Base-by-base conservation (phyloP, 2,329 filamentous ascomycete genomes). In the Diaporthe aspalathi region DNA sequence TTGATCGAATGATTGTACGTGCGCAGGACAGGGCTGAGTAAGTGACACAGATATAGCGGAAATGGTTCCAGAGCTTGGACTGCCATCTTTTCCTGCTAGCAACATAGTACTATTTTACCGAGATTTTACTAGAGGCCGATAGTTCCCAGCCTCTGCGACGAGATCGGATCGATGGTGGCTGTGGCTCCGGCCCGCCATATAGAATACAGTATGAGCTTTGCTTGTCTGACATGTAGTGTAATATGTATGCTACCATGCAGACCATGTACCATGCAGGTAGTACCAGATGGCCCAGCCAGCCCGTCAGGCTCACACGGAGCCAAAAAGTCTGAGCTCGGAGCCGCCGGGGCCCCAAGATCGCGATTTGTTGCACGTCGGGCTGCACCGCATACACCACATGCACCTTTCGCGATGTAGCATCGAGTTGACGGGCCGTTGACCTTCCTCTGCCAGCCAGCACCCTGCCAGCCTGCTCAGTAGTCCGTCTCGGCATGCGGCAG, bases 341-440 rank as follows among this genome's bases (percentile, higher is more conserved):
- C 57, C 43, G 57, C 29, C 57, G 57, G 27, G 27, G 22, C 27
- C 43, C n/a, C 57, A 63, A 27, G 43, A 40, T 63, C 57, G 57
- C 57, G 43, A 63, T 63, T 63, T 27, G 57, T 38, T 63, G 43
- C 60, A 35, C 60, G 20, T 63, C 29, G 60, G 35, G 27, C 40
- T 63, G 60, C 60, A 47, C 22, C 6, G 54, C 27, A 49, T 63
- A 29, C 56, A n/a, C 32, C 16, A 22, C 22, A 43, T 24, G 20
- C 60, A 35, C 22, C 24, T n/a, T 24, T 57, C 27, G 40, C 29
- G 27, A 11, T n/a, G 57, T 63, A 63, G 57, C 57, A 63, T 63
- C 57, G 27, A 63, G 32, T 49, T 63, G 32, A 63, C 57, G 57
- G 57, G 17, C 57, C 57, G 57, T 63, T 63, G 57, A 11, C 27